Evolutionary conservation across 768 basidiomycete genomes (phyloP), one percentile per base, ranked within the genome.

Genomic region (Leccinum uliginosum): DNA sequence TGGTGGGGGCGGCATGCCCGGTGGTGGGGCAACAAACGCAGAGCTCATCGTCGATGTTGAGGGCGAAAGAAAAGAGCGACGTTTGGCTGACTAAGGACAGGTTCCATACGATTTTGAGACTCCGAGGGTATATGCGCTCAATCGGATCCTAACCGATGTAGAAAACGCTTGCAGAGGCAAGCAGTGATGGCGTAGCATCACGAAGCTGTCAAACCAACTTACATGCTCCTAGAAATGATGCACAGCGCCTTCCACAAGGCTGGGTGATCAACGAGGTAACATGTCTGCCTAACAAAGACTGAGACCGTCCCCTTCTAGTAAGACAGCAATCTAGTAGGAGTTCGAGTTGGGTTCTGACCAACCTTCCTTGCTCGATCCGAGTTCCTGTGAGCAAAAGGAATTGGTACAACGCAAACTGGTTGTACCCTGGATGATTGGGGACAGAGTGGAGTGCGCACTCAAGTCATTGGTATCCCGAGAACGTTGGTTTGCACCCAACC

Each of bases 1-100:
- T n/a, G 75, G 74, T 14, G 71, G 74, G 47, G 71, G 70, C 46
- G 72, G 72, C 73, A 77, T 75, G 45, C 76, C 76, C 27, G 76
- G 75, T 45, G 75, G 76, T 8, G 76, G 76, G n/a, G 71, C 71
- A 55, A 71, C 54, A 59, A 67, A 72, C 32, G 62, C 52, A 53
- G 62, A 56, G 43, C 68, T 73, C 71, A 72, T 71, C 57, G 67
- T 73, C 57, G 61, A 62, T 62, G 70, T 55, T 70, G 69, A 65
- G 55, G 67, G 67, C 60, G 58, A 60, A 47, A 50, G 61, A 65
- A 71, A 32, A 69, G 60, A 38, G 54, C 27, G 40, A 21, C 19
- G 29, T 17, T 55, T 24, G 32, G 67, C 51, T 71, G 65, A 73
- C 71, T 59, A 71, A 70, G 38, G 10, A 21, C 1, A 2, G 26